A percentile compares a stretch with the other conserved stretches of the same genome.
These are phyloP conservation scores for Fusarium albidum DNA, from an alignment of 2,329 filamentous ascomycete species.

Conservation along the genomic window DNA sequence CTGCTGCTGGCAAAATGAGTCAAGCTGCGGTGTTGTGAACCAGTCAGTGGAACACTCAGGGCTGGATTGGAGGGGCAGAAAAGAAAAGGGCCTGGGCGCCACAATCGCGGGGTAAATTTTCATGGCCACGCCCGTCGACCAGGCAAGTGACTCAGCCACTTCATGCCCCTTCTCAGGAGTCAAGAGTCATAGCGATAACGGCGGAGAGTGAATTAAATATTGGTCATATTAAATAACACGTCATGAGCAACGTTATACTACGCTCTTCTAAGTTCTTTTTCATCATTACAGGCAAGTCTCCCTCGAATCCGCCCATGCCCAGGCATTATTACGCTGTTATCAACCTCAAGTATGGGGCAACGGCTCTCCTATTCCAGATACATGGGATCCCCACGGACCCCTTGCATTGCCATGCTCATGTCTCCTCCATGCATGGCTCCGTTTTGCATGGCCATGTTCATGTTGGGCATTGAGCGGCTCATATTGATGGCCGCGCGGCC, in stretches of 20 bases:
- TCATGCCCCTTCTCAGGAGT: not conserved
- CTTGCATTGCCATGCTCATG: conserved; percentile 56
- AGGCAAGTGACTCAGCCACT: conserved; percentile 31
- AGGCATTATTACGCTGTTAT: conserved; percentile 18
- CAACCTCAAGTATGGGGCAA: conserved; percentile 2
- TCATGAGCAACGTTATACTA: conserved; percentile 36
- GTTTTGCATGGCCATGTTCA: conserved; percentile 53
- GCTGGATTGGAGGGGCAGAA: conserved; percentile 44
- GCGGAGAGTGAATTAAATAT: conserved; percentile 10
- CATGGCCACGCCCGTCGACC: conserved; percentile 15
- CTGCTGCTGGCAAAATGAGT: conserved; percentile 31
- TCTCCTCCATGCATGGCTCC: conserved; percentile 52
- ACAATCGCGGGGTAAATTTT: conserved; percentile 45
- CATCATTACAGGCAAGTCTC: conserved; percentile 42
- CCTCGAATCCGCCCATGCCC: conserved; percentile 3
- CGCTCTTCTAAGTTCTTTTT: conserved; percentile 38
- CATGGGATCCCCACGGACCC: conserved; percentile 58
- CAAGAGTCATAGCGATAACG: not conserved
- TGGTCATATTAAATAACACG: conserved; percentile 47
- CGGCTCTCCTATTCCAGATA: conserved; percentile 55
- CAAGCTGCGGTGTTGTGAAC: conserved; percentile 37
- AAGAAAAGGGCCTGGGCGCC: conserved; percentile 34
- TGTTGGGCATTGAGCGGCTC: conserved; percentile 56
- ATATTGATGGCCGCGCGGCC: conserved; percentile 50
- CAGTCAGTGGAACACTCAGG: conserved; percentile 41